Evolutionary conservation across 2,329 filamentous ascomycete genomes (phyloP).

Genomic region (Botrytis pseudocinerea): DNA sequence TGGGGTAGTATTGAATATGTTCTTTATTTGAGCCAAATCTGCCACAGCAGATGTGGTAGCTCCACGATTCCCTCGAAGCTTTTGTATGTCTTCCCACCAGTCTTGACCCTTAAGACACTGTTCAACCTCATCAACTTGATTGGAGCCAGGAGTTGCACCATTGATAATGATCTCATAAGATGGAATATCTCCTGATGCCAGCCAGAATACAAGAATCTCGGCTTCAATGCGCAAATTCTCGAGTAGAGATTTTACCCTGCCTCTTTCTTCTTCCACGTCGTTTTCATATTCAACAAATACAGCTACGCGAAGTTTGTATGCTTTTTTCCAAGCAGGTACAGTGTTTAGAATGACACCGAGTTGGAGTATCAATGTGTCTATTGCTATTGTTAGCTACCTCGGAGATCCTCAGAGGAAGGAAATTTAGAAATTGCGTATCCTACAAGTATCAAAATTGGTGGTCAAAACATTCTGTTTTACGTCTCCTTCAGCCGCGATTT

Average conservation of each 20-base stretch:
- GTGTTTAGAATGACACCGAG: constrained; percentile 82
- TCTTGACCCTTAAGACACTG: constrained; percentile 67
- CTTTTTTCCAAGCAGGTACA: constrained; percentile 75
- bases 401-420: not conserved
- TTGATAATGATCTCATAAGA: constrained; percentile 80
- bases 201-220: constrained; percentile 76
- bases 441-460: constrained; percentile 89
- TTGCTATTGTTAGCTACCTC: constrained; percentile 41
- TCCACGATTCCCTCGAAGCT: constrained; percentile 47
- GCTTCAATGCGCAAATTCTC: constrained; percentile 82
- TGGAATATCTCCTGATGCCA: constrained; percentile 69
- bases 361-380: constrained; percentile 77
- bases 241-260: constrained; percentile 69
- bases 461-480: constrained; percentile 68
- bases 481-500: constrained; percentile 67
- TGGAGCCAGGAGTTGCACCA: constrained; percentile 57
- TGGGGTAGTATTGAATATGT: constrained; percentile 45
- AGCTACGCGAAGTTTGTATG: constrained; percentile 71
- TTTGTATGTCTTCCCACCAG: constrained; percentile 80
- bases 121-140: constrained; percentile 62
- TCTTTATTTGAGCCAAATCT: constrained; percentile 47
- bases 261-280: constrained; percentile 77
- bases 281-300: constrained; percentile 89
- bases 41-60: constrained; percentile 41
- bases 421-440: constrained; percentile 36